Percentiles rank a stretch among this genome's conserved stretches.
Conservation (phyloP, 129 eudicot species). For the Ambrosia artemisiifolia region DNA sequence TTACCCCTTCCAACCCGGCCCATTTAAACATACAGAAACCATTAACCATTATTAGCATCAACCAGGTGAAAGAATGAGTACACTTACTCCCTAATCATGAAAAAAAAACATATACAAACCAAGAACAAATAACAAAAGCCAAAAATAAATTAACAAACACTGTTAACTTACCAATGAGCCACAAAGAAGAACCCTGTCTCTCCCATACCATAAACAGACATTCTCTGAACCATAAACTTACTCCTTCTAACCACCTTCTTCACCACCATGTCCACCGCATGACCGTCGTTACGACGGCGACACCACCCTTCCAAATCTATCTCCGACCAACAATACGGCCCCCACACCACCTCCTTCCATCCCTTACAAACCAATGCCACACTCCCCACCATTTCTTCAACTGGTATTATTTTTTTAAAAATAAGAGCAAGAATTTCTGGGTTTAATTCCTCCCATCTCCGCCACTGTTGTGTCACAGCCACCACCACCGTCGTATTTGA, state of each 20-base stretch:
- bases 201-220: conserved; percentile 31
- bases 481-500: background rate
- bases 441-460: conserved; percentile 17
- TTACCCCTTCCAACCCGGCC: no score
- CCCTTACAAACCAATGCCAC: conserved; percentile 37
- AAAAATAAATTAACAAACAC: background rate
- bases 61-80: no score
- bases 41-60: no score
- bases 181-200: conserved; percentile 31
- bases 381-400: conserved; percentile 29
- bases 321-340: conserved; percentile 43
- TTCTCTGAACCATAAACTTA: conserved; percentile 18
- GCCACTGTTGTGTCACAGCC: background rate
- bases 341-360: conserved; percentile 32
- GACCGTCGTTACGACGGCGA: background rate
- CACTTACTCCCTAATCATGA: no score
- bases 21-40: no score
- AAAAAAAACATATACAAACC: background rate
- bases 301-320: conserved; percentile 34
- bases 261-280: conserved; percentile 26
- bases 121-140: background rate
- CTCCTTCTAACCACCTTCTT: conserved; percentile 35
- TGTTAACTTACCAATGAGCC: conserved; percentile 25
- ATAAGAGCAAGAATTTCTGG: conserved; percentile 35
- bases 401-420: conserved; percentile 18